Evolutionary conservation across 23 red algal genomes (phyloP).

Genomic region (Gracilaria caudata): DNA sequence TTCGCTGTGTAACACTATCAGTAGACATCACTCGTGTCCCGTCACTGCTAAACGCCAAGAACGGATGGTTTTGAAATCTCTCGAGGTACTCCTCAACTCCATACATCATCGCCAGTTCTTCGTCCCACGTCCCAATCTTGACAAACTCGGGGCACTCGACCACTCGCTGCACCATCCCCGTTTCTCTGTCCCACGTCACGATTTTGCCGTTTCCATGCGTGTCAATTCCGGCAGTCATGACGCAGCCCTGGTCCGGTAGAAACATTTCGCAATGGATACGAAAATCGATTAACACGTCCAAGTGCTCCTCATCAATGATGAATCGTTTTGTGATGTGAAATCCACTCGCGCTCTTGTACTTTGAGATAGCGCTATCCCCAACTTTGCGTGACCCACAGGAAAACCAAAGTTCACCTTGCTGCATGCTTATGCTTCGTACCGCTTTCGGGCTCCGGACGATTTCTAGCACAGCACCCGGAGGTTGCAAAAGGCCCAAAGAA

Average conservation of each 20-base stretch:
- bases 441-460: background rate
- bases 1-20: background rate
- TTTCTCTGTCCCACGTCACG: background rate
- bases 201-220: background rate
- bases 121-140: background rate
- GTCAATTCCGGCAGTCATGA: background rate
- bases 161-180: background rate
- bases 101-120: too few relatives aligned
- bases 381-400: too few relatives aligned
- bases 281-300: too few relatives aligned
- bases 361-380: background rate
- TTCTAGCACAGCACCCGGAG: slow-evolving; percentile 1
- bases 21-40: slow-evolving; percentile 2
- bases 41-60: background rate
- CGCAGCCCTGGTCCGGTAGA: background rate
- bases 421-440: background rate
- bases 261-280: background rate
- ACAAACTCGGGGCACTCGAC: background rate
- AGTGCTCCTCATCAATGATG: background rate
- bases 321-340: background rate
- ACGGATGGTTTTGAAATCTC: too few relatives aligned
- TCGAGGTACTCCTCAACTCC: too few relatives aligned
- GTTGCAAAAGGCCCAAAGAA: slow-evolving; percentile 26
- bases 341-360: background rate
- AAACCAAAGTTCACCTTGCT: background rate